These are phyloP conservation scores for Phyllachora maydis DNA, from an alignment of 2,329 filamentous ascomycete genomes.

Conservation along the genomic window DNA sequence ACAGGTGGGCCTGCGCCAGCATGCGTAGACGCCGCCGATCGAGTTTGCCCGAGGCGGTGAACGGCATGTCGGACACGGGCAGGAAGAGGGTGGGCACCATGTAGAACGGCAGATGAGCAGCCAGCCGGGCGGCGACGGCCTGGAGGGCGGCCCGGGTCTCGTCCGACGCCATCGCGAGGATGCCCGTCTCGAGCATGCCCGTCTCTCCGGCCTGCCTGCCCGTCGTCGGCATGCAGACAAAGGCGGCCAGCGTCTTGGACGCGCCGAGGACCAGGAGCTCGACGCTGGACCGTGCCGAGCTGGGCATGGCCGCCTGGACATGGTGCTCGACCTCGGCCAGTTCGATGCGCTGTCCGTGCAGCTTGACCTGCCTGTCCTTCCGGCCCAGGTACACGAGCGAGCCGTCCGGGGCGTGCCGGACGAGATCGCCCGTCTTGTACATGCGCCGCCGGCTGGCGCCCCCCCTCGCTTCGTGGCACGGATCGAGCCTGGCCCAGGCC, in stretches of 20 bases:
- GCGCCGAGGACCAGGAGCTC: conserved; percentile 23
- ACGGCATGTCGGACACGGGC: conserved; percentile 8
- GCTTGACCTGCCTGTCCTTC: conserved; percentile 46
- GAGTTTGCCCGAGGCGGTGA: conserved; percentile 7
- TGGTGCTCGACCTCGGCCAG: conserved; percentile 28
- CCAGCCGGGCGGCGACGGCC: conserved; percentile 1
- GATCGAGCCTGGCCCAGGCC: conserved; percentile 15
- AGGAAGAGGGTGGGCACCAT: conserved; percentile 8
- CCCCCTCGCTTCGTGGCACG: conserved; percentile 16
- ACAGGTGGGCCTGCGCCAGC: neutral
- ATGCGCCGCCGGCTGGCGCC: conserved; percentile 15
- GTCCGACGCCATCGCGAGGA: conserved; percentile 3
- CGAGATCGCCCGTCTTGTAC: conserved; percentile 38
- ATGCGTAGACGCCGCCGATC: conserved; percentile 4
- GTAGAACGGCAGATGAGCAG: conserved; percentile 4
- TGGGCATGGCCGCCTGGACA: conserved; percentile 19
- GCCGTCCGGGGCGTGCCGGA: conserved; percentile 25
- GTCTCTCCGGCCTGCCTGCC: conserved; percentile 4
- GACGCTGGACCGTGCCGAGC: conserved; percentile 19
- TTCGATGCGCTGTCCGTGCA: conserved; percentile 43
- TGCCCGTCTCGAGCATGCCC: conserved; percentile 7
- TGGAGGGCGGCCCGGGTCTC: conserved; percentile 2
- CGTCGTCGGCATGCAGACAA: conserved; percentile 1
- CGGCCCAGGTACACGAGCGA: conserved; percentile 35
- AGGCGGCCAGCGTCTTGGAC: conserved; percentile 4